A percentile compares a stretch with the other conserved stretches of the same genome.
phyloP scores from a whole-genome alignment of 148 eudicot species.

The Arctostaphylos glauca region DNA sequence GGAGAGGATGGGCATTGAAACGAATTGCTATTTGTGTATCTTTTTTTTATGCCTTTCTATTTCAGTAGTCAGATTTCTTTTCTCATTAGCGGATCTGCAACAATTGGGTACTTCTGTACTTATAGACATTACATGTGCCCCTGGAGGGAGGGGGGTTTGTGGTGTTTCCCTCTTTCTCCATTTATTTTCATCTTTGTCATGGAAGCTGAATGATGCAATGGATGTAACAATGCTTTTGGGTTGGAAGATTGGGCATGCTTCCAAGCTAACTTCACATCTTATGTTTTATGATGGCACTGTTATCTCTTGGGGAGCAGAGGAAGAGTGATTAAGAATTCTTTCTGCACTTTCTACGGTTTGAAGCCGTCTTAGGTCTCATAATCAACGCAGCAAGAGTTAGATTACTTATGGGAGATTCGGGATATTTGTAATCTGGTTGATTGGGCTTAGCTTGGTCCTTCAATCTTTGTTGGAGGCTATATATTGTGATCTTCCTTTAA shows the following conservation, averaged over 20 bases:
- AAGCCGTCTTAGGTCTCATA: background rate
- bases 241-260: background rate
- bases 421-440: background rate
- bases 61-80: background rate
- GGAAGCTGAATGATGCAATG: background rate
- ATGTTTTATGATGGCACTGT: background rate
- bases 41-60: background rate
- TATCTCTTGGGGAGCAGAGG: background rate
- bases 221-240: background rate
- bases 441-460: conserved; percentile 5
- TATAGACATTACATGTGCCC: no score
- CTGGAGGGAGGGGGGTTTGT: no score
- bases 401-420: background rate
- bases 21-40: background rate
- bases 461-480: background rate
- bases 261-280: background rate
- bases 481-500: background rate
- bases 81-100: no score
- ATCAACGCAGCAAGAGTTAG: background rate
- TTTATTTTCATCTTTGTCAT: background rate
- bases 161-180: no score
- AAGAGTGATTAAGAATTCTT: background rate
- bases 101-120: no score
- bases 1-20: background rate
- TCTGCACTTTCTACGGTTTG: background rate